Evolutionary conservation across 768 basidiomycete genomes (phyloP).

Genomic region (Hypholoma sublateritium): DNA sequence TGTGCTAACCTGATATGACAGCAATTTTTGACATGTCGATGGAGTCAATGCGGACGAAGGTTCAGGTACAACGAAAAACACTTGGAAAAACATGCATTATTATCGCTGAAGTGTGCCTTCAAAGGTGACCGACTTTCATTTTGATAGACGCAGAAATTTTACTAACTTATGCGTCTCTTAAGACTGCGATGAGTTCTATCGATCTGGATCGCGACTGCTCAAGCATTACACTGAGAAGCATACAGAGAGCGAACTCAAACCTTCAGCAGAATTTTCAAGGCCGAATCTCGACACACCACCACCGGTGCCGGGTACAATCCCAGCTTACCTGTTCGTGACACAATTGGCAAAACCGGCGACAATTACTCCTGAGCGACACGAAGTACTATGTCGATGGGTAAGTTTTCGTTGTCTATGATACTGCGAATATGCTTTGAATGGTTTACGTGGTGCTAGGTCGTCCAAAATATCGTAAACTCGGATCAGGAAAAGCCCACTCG

Average conservation of each 20-base stretch:
- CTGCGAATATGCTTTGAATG: too few relatives aligned
- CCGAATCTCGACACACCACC: conserved; percentile 31
- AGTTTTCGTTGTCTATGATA: conserved; percentile 12
- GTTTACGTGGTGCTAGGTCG: conserved; percentile 32
- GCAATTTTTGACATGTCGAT: conserved; percentile 48
- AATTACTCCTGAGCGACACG: conserved; percentile 54
- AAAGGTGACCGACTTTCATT: conserved; percentile 38
- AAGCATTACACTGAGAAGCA: conserved; percentile 47
- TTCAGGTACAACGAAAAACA: conserved; percentile 46
- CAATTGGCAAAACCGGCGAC: conserved; percentile 40
- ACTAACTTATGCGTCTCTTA: conserved; percentile 9
- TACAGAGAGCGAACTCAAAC: conserved; percentile 31
- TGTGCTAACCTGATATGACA: conserved; percentile 17
- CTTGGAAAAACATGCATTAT: conserved; percentile 49
- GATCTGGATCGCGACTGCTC: conserved; percentile 44
- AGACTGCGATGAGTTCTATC: conserved; percentile 58
- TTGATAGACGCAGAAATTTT: neutral
- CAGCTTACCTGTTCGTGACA: conserved; percentile 50
- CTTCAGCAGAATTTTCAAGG: conserved; percentile 31
- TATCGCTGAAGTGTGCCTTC: conserved; percentile 46
- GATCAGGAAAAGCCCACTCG: conserved; percentile 17
- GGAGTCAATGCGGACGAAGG: conserved; percentile 54
- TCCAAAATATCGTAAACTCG: conserved; percentile 30
- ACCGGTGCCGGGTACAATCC: conserved; percentile 42
- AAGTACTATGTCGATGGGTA: conserved; percentile 54